phyloP scores from a whole-genome alignment of 139 green algal species.

The Chlorella ohadii region DNA sequence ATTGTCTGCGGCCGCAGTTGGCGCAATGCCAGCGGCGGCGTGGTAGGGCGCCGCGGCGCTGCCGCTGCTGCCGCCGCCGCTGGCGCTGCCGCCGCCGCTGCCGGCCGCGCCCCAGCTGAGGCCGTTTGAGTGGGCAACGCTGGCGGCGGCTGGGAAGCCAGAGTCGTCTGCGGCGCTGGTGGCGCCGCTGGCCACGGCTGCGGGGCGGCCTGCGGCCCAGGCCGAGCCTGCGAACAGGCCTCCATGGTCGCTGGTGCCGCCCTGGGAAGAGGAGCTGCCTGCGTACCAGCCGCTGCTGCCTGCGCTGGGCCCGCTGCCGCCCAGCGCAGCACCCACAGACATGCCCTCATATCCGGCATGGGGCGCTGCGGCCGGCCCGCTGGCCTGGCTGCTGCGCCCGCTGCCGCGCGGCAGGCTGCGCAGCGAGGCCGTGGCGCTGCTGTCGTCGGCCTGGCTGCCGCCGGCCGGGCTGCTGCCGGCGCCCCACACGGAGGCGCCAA shows the following conservation, averaged over 20 bases:
- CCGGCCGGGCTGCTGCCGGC: not conserved
- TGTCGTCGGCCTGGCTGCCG: not conserved
- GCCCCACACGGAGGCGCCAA: not conserved
- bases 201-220: slow-evolving; percentile 14
- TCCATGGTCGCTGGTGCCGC: not conserved
- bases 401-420: not conserved
- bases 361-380: not conserved
- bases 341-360: not conserved
- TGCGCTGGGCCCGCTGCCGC: not conserved
- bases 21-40: not conserved
- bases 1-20: not conserved
- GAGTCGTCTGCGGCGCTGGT: too few species aligned
- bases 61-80: too few species aligned
- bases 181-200: not conserved
- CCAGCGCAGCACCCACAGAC: not conserved
- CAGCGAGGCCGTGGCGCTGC: not conserved
- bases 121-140: too few species aligned
- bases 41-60: not conserved
- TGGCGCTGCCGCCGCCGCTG: too few species aligned
- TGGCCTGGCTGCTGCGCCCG: not conserved
- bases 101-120: too few species aligned
- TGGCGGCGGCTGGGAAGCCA: too few species aligned
- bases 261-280: not conserved
- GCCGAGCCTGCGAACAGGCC: not conserved
- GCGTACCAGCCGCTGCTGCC: not conserved